Evolutionary conservation across 768 basidiomycete genomes (phyloP), one percentile per base, ranked within the genome.

Genomic region (Podaxis rugospora): DNA sequence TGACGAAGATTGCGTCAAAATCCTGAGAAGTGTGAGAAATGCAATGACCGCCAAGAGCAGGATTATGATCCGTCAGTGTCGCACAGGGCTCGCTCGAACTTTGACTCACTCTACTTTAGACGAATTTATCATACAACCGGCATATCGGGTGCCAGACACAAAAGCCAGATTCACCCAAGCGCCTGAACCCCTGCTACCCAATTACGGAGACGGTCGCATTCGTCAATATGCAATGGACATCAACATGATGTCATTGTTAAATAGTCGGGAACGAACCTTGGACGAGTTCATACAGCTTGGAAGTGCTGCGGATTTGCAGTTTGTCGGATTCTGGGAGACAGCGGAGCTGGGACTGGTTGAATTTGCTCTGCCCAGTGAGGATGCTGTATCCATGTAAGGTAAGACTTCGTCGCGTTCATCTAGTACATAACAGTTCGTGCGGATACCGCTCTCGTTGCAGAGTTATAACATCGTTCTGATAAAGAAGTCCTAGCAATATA

Each of bases 171-270:
- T 40, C 54, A 39, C 36, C 47, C 63, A 70, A 62, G 80, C 78
- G 0, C 81, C 80, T 0, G 74, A 76, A 55, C 82, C 80, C 0
- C 67, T 84, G 52, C 70, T 83, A 1, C 74, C 81, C 4, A 82
- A 82, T 65, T 82, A 76, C 55, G 80, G 80, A 16, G 71, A 74
- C 5, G 81, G 78, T 1, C 70, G 69, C 44, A 67, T 76, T 37
- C 67, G 75, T 4, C 69, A 70, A 28, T 82, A 82, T 62, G 68
- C 77, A 35, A 75, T 76, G 51, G 82, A 83, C 58, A 51, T 83
- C 44, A 75, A 73, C 55, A 80, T 83, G 81, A 76, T 80, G 75
- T 47, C 67, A 16, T 25, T 72, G 11, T 65, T 77, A 13, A 80
- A 83, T 51, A 66, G 72, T 5, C 72, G 76, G 63, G 80, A 82